These are phyloP conservation scores for Tulasnella sp. DNA, from an alignment of 768 basidiomycete species.

Conservation along the genomic window DNA sequence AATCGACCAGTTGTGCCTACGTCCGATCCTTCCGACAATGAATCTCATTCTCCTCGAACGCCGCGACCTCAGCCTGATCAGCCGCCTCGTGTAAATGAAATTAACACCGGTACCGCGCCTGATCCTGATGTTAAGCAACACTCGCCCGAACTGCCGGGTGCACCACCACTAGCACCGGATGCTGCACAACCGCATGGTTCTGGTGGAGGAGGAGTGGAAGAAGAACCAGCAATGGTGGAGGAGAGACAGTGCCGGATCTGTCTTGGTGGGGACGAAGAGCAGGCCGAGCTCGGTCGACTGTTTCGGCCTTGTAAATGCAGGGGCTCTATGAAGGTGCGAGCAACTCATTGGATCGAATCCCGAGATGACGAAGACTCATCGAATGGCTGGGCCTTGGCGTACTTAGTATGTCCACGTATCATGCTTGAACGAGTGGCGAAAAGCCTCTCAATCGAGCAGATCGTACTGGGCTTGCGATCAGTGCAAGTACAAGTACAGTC, in stretches of 20 bases:
- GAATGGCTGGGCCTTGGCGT: neutral
- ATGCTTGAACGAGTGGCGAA: constrained; percentile 69
- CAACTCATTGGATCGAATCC: neutral
- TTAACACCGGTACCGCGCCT: no score
- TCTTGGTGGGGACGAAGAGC: constrained; percentile 50
- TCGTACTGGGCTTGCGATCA: constrained; percentile 75
- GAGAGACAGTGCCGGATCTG: constrained; percentile 61
- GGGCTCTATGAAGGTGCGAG: constrained; percentile 60
- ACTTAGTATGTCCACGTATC: constrained; percentile 66
- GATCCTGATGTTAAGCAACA: no score
- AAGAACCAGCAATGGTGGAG: constrained; percentile 12
- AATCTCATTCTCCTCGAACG: no score
- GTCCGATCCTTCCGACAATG: no score
- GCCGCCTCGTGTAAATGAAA: no score
- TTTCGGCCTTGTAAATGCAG: constrained; percentile 74
- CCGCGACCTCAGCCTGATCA: no score
- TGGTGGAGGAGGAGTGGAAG: no score
- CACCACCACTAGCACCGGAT: no score
- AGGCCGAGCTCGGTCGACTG: constrained; percentile 51
- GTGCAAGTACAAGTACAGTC: constrained; percentile 68
- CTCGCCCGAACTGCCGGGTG: no score
- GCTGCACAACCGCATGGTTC: no score
- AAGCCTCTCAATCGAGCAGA: constrained; percentile 44
- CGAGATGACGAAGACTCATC: constrained; percentile 2
- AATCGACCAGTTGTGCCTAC: no score